Evolutionary conservation across 768 basidiomycete species (phyloP).

Genomic region (Podaxis sp.): DNA sequence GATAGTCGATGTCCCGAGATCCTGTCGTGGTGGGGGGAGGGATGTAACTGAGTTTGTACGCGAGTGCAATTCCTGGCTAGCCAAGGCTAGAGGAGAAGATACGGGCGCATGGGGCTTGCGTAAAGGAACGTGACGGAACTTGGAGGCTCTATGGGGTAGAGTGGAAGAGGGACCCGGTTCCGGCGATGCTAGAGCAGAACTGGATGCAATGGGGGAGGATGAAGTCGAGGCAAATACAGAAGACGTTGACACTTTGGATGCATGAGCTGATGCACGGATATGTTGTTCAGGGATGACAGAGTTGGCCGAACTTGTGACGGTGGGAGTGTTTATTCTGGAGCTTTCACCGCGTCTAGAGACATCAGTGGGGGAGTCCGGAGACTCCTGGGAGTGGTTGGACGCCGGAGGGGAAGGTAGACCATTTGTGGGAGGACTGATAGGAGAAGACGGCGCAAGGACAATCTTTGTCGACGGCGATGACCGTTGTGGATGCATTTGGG

Average conservation of each 20-base stretch:
- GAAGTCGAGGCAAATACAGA: conserved; percentile 2
- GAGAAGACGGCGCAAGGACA: conserved; percentile 14
- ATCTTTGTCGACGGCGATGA: background rate
- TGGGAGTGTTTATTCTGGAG: background rate
- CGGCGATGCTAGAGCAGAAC: conserved; percentile 3
- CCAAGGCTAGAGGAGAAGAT: conserved; percentile 32
- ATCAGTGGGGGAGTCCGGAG: conserved; percentile 6
- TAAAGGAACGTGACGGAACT: conserved; percentile 31
- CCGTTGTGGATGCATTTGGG: background rate
- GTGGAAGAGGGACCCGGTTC: conserved; percentile 12
- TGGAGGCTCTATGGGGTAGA: conserved; percentile 48
- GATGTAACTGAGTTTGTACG: conserved; percentile 28
- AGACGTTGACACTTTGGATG: background rate
- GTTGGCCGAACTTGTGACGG: background rate
- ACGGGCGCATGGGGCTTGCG: conserved; percentile 34
- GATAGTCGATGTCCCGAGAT: background rate
- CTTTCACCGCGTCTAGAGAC: background rate
- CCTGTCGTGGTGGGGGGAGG: conserved; percentile 17
- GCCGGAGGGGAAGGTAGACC: conserved; percentile 17
- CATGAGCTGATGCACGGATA: background rate
- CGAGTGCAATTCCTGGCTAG: conserved; percentile 21
- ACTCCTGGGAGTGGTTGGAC: conserved; percentile 9
- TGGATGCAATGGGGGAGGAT: conserved; percentile 4
- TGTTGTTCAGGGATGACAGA: background rate
- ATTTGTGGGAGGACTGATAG: conserved; percentile 8